Base-by-base conservation (phyloP, 2,329 filamentous ascomycete genomes). In the Pochonia chlamydosporia region DNA sequence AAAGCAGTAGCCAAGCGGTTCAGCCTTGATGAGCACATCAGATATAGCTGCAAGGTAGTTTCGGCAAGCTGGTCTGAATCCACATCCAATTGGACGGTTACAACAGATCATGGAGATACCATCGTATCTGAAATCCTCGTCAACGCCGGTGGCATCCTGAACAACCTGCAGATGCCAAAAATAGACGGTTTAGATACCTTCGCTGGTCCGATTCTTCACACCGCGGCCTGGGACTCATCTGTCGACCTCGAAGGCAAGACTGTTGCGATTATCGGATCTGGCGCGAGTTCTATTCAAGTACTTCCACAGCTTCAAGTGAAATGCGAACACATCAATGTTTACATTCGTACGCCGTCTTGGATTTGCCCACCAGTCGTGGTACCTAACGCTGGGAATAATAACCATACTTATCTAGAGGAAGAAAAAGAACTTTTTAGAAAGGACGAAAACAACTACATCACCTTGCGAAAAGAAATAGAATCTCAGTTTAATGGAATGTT, bases 171-270 rank as follows among this genome's bases (percentile, higher is more conserved):
- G 42, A 74, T 70, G 68, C 74, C 74, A 4, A 61, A 62, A 3
- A 74, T 77, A n/a, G 62, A 70, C 5, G 74, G 73, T 0, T 51
- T 76, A 2, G 54, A 69, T 5, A 65, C 63, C 10, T 76, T 73
- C 55, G 66, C 69, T 46, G 74, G 74, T 14, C 64, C 62, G 31
- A 52, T 74, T 2, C 57, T 75, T 20, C 74, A 76, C 56, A 57
- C 68, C 2, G 72, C 72, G 4, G 63, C 65, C 8, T 75, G 71
- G 70, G 64, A 71, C 16, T 59, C 71, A 24, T 62, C 65, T 1
- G 54, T 68, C 10, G 56, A 68, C 23, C 54, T 68, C 0, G 55
- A 45, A n/a, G 64, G 63, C 2, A 63, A 63, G 35, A 57, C 62
- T 33, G 64, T 71, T 30, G 67, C 61, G 11, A 52, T 70, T 10